Evolutionary conservation across 2,329 filamentous ascomycete genomes (phyloP).

Genomic region (Colletotrichum paranaense): DNA sequence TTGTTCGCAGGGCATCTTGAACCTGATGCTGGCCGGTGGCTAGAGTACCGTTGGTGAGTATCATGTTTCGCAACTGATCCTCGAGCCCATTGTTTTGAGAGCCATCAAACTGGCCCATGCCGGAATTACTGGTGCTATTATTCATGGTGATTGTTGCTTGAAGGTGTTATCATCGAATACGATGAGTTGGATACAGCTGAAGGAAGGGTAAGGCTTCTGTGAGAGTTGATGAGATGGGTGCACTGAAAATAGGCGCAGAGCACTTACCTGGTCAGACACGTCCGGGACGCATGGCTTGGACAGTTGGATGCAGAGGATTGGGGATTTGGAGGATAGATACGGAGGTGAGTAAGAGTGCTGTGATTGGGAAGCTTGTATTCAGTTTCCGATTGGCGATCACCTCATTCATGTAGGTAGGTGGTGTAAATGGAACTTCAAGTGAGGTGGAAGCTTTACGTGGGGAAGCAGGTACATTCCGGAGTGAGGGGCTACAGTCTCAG

Average conservation of each 20-base stretch:
- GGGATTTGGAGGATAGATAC: neutral
- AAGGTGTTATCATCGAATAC: constrained; percentile 2
- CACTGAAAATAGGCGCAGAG: neutral
- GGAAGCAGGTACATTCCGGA: constrained; percentile 15
- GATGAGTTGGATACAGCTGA: constrained; percentile 18
- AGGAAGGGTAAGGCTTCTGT: constrained; percentile 13
- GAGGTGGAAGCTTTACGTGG: constrained; percentile 26
- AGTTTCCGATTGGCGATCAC: constrained; percentile 6
- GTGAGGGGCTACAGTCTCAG: constrained; percentile 31
- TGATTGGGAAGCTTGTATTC: neutral
- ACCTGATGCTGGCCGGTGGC: constrained; percentile 36
- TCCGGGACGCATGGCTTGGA: constrained; percentile 7
- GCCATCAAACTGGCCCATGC: constrained; percentile 42
- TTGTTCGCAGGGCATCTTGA: constrained; percentile 26
- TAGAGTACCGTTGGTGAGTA: constrained; percentile 61
- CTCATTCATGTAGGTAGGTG: neutral
- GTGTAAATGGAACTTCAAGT: constrained; percentile 21
- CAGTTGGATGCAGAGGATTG: neutral
- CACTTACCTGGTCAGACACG: constrained; percentile 16
- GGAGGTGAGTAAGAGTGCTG: neutral
- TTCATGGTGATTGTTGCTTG: constrained; percentile 16
- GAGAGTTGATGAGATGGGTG: constrained; percentile 20
- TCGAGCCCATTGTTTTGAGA: constrained; percentile 60
- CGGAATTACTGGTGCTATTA: constrained; percentile 6
- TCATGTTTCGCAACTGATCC: constrained; percentile 68